Evolutionary conservation across 352 stramenopile species (phyloP).

Genomic region (Plasmopara viticola): DNA sequence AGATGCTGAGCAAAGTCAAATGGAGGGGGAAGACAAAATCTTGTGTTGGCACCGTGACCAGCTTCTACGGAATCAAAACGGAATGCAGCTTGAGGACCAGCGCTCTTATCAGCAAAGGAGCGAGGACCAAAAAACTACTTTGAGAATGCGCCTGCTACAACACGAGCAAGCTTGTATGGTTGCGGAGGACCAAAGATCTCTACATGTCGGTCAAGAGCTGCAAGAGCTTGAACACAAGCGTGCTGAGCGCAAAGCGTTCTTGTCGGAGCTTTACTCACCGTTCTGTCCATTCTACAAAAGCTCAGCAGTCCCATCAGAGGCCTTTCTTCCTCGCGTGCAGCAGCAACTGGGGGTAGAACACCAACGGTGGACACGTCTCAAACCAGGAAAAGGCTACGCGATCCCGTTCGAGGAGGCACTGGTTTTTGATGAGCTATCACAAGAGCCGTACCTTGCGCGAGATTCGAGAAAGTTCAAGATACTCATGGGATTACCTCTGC

Average conservation of each 20-base stretch:
- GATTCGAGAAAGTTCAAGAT: slow-evolving; percentile 52
- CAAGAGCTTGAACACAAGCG: slow-evolving; percentile 23
- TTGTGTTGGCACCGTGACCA: slow-evolving; percentile 24
- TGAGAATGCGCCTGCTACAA: slow-evolving; percentile 34
- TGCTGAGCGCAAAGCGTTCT: slow-evolving; percentile 19
- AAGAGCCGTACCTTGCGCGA: slow-evolving; percentile 41
- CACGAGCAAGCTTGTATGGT: slow-evolving; percentile 41
- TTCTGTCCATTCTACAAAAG: slow-evolving; percentile 48
- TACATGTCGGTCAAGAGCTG: slow-evolving; percentile 21
- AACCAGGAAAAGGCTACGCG: slow-evolving; percentile 23
- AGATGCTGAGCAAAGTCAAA: slow-evolving; percentile 16
- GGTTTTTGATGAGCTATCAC: slow-evolving; percentile 37
- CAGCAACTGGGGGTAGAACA: slow-evolving; percentile 27
- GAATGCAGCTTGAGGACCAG: slow-evolving; percentile 46
- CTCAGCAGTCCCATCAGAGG: slow-evolving; percentile 34
- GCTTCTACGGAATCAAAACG: slow-evolving; percentile 27
- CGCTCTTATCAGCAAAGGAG: slow-evolving; percentile 13
- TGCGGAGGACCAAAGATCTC: slow-evolving; percentile 42
- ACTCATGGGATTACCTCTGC: slow-evolving; percentile 41
- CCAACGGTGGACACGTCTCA: slow-evolving; percentile 15
- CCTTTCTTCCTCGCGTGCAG: slow-evolving; percentile 45
- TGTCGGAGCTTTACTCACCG: slow-evolving; percentile 50
- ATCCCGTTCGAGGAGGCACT: slow-evolving; percentile 36
- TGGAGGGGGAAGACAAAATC: slow-evolving; percentile 36
- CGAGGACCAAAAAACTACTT: slow-evolving; percentile 18